phyloP scores from a whole-genome alignment of 2,329 filamentous ascomycete genomes.

The Trichoderma koningii region DNA sequence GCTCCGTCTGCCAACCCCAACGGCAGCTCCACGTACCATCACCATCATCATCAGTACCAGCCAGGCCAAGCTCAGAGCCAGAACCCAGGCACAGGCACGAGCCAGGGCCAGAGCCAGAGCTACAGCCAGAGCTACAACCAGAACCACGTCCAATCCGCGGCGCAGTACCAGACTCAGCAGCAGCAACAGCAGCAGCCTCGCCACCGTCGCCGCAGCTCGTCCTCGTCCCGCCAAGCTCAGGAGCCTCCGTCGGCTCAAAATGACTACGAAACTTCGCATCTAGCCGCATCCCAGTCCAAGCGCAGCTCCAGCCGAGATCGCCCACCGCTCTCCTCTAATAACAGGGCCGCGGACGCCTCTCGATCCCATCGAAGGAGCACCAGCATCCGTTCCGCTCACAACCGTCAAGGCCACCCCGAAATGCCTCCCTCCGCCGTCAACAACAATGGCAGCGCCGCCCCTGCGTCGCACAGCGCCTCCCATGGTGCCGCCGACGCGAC shows the following conservation, averaged over 20 bases:
- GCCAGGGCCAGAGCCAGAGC: slow-evolving; percentile 9
- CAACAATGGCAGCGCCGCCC: slow-evolving; percentile 56
- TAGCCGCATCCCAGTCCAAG: slow-evolving; percentile 61
- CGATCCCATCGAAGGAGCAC: slow-evolving; percentile 51
- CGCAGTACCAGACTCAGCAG: slow-evolving; percentile 26
- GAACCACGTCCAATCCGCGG: not conserved
- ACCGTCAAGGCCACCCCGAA: slow-evolving; percentile 43
- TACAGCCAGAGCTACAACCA: not conserved
- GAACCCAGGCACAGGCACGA: not conserved
- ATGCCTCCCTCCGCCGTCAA: slow-evolving; percentile 55
- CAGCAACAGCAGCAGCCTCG: slow-evolving; percentile 38
- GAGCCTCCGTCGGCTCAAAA: slow-evolving; percentile 56
- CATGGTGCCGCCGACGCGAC: slow-evolving; percentile 43
- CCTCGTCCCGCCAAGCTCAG: slow-evolving; percentile 47
- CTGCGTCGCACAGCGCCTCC: slow-evolving; percentile 50
- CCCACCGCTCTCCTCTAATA: slow-evolving; percentile 44
- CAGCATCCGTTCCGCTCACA: slow-evolving; percentile 52
- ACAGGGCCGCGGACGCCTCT: slow-evolving; percentile 46
- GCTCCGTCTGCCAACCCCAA: slow-evolving; percentile 31
- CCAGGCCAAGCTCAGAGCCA: slow-evolving; percentile 13
- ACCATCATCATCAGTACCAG: slow-evolving; percentile 16
- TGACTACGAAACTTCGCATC: slow-evolving; percentile 73
- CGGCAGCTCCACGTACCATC: slow-evolving; percentile 26
- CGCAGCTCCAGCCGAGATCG: slow-evolving; percentile 67
- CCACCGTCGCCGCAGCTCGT: slow-evolving; percentile 45